Conservation (phyloP, 2,329 filamentous ascomycete species). For the Hypoxylon sp. region DNA sequence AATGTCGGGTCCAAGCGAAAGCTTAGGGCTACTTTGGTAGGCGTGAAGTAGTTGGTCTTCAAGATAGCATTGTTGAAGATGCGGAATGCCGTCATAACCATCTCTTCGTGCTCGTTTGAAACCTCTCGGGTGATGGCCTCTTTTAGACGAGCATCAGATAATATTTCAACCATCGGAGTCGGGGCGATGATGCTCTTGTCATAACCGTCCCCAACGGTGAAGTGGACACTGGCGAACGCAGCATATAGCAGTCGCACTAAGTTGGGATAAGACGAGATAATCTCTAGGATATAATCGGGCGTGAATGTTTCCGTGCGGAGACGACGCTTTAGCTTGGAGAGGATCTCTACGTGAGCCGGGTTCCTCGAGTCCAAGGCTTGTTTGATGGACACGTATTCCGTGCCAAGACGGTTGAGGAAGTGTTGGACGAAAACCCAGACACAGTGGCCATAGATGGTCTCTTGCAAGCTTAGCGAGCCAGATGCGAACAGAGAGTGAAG, state of each 20-base stretch:
- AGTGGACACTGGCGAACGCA: constrained; percentile 90
- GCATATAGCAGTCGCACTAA: constrained; percentile 91
- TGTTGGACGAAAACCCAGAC: constrained; percentile 98
- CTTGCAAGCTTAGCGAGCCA: constrained; percentile 90
- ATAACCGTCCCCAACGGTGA: constrained; percentile 67
- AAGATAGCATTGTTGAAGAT: constrained; percentile 94
- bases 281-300: constrained; percentile 97
- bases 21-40: constrained; percentile 97
- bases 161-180: constrained; percentile 74
- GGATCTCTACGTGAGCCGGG: constrained; percentile 85
- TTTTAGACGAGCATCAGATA: constrained; percentile 81
- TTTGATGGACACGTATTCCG: constrained; percentile 90
- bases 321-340: constrained; percentile 95
- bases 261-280: constrained; percentile 90
- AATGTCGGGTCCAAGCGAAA: constrained; percentile 94
- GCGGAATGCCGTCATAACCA: constrained; percentile 97
- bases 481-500: constrained; percentile 91
- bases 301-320: constrained; percentile 98
- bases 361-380: constrained; percentile 86
- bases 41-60: constrained; percentile 98
- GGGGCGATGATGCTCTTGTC: constrained; percentile 68
- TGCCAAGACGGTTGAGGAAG: constrained; percentile 94
- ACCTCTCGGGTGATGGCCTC: constrained; percentile 84
- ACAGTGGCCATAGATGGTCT: constrained; percentile 97
- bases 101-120: constrained; percentile 93